A percentile compares a stretch with the other conserved stretches of the same genome.
Conservation (phyloP, 345 rosid species). For the Corymbia maculata region DNA sequence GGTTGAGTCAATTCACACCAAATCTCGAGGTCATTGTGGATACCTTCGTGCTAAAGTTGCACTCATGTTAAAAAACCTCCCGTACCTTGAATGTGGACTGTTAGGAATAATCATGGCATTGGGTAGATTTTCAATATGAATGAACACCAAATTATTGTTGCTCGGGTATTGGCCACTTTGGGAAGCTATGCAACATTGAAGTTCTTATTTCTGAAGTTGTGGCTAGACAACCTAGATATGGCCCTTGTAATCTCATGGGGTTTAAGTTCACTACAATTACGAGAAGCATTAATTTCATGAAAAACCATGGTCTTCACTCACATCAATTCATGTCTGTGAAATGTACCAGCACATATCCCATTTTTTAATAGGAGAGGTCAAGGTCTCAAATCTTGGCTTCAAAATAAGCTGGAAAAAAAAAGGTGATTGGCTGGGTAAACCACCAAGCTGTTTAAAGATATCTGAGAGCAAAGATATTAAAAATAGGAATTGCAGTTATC, state of each 20-base stretch:
- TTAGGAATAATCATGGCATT: no score
- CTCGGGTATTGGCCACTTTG: not conserved
- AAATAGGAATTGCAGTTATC: not conserved
- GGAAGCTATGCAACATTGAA: not conserved
- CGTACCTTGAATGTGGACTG: no score
- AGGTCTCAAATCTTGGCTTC: not conserved
- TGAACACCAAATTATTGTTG: not conserved
- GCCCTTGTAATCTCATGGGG: not conserved
- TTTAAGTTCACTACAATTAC: not conserved
- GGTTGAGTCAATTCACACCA: not conserved
- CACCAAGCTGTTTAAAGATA: not conserved
- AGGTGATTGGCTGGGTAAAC: not conserved
- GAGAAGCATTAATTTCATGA: not conserved
- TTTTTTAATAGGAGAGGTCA: not conserved
- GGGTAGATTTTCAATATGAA: no score
- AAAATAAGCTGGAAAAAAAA: not conserved
- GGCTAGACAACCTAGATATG: not conserved
- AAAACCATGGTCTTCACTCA: not conserved
- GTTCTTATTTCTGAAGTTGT: not conserved
- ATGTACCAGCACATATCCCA: not conserved
- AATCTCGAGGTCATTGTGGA: not conserved
- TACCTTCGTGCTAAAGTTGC: not conserved
- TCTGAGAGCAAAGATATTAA: not conserved
- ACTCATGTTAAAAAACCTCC: no score
- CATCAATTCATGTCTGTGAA: not conserved